Conservation (phyloP, 345 rosid genomes). For the Noccaea caerulescens region DNA sequence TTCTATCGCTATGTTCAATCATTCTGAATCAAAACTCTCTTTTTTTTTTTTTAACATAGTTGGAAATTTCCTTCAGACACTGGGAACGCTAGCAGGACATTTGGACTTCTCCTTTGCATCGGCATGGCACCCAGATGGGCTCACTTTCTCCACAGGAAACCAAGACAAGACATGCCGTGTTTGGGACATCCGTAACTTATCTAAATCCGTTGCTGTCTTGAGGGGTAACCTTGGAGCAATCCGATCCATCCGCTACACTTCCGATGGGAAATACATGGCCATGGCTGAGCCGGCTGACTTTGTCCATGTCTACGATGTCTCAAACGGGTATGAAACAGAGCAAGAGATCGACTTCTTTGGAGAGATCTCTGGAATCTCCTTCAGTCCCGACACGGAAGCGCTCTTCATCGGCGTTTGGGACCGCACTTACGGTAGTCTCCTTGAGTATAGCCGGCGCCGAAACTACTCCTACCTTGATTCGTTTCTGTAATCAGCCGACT, state of each 20-base stretch:
- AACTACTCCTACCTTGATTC: constrained; percentile 69
- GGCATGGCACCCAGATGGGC: constrained; percentile 79
- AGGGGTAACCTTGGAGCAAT: constrained; percentile 84
- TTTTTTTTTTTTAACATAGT: background rate
- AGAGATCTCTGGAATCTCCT: constrained; percentile 78
- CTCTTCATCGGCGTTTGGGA: constrained; percentile 85
- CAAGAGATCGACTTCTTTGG: constrained; percentile 86
- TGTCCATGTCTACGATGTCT: constrained; percentile 71
- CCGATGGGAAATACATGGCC: constrained; percentile 77
- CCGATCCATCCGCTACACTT: constrained; percentile 70
- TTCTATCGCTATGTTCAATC: background rate
- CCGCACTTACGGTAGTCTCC: constrained; percentile 87
- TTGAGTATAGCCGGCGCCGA: constrained; percentile 61
- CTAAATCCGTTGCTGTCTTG: constrained; percentile 62
- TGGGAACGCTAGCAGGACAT: constrained; percentile 58
- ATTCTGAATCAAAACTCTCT: background rate
- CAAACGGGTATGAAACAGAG: constrained; percentile 62
- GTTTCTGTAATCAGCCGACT: constrained; percentile 36
- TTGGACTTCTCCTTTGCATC: constrained; percentile 84
- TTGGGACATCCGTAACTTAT: constrained; percentile 72
- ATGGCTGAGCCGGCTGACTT: constrained; percentile 87
- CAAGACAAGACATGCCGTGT: constrained; percentile 81
- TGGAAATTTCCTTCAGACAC: constrained; percentile 43
- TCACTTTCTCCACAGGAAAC: constrained; percentile 76
- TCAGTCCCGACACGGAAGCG: constrained; percentile 75